Conservation (phyloP, 2,329 filamentous ascomycete genomes). For the Aspergillus fructus region DNA sequence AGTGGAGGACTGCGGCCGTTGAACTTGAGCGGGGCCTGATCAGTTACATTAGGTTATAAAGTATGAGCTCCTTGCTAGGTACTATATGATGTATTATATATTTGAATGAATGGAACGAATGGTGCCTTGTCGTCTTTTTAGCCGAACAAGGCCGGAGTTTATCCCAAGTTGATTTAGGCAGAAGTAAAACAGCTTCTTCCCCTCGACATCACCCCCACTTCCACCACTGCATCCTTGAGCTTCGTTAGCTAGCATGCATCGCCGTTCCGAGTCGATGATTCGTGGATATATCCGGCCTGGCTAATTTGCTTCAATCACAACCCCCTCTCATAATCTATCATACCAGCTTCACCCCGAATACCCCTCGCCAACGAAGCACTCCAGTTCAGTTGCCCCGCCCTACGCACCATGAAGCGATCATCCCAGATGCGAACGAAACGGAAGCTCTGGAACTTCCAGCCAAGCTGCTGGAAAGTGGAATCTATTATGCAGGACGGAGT, state of each 20-base stretch:
- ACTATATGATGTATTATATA: neutral
- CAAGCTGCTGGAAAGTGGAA: neutral
- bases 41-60: neutral
- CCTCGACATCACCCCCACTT: neutral
- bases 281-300: slow-evolving; percentile 1
- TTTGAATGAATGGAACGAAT: neutral
- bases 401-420: neutral
- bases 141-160: neutral
- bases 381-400: neutral
- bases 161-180: neutral
- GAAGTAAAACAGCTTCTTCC: neutral
- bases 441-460: neutral
- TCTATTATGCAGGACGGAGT: slow-evolving; percentile 8
- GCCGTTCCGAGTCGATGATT: neutral
- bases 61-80: neutral
- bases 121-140: neutral
- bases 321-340: neutral
- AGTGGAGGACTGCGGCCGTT: slow-evolving; percentile 33
- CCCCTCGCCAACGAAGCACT: neutral
- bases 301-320: slow-evolving; percentile 12
- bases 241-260: neutral
- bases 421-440: neutral
- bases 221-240: neutral
- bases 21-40: slow-evolving; percentile 5
- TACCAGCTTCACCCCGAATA: neutral